These are phyloP conservation scores for Sarocladium kiliense DNA, from an alignment of 2,329 filamentous ascomycete genomes.

Conservation along the genomic window DNA sequence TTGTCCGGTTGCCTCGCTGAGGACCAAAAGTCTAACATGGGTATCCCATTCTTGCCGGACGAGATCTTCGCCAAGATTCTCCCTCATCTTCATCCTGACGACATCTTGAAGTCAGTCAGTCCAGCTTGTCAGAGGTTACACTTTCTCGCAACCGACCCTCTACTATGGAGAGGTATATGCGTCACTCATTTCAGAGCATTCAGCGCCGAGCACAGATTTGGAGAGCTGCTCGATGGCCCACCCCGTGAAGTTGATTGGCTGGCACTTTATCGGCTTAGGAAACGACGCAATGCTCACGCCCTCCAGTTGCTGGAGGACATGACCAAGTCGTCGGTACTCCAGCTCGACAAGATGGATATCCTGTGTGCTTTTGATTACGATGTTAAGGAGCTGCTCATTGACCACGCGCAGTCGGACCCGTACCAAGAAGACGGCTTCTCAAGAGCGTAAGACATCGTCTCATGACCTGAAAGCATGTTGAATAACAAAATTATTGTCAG, in stretches of 20 bases:
- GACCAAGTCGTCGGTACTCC: conserved; percentile 38
- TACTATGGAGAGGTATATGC: conserved; percentile 81
- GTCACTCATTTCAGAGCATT: conserved; percentile 65
- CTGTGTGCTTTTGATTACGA: conserved; percentile 77
- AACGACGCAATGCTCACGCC: conserved; percentile 45
- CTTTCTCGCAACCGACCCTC: conserved; percentile 61
- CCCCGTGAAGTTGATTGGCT: conserved; percentile 69
- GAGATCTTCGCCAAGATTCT: conserved; percentile 83
- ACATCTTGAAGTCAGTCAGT: conserved; percentile 44
- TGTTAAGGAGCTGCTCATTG: conserved; percentile 76
- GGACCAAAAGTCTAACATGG: conserved; percentile 20
- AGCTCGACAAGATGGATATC: conserved; percentile 63
- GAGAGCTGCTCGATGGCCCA: conserved; percentile 45
- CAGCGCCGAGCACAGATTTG: conserved; percentile 60
- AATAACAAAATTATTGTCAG: background rate
- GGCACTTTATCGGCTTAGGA: conserved; percentile 54
- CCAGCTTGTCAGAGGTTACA: conserved; percentile 59
- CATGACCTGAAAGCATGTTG: background rate
- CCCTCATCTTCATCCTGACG: conserved; percentile 51
- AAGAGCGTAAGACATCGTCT: background rate
- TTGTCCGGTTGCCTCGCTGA: background rate
- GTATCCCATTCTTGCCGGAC: conserved; percentile 58
- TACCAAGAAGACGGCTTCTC: conserved; percentile 60
- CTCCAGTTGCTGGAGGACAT: conserved; percentile 59
- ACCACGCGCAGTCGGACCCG: conserved; percentile 57